Percentiles rank a stretch among this genome's conserved stretches.
phyloP scores from a whole-genome alignment of 2,329 filamentous ascomycete genomes.

The Hymenoscyphus fraxineus region DNA sequence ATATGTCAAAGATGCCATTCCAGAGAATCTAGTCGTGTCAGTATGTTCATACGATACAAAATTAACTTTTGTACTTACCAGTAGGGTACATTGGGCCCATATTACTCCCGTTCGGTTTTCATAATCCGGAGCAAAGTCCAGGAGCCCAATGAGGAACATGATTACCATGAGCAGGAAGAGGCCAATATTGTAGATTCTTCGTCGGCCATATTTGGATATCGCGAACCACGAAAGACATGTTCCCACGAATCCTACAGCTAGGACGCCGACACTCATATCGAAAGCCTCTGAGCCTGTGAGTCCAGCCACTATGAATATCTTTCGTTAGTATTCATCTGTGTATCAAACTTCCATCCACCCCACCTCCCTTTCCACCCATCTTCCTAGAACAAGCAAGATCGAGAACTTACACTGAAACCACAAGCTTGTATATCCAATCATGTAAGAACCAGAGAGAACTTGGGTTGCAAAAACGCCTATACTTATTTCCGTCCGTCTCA shows the following conservation, averaged over 20 bases:
- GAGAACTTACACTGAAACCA: slow-evolving; percentile 46
- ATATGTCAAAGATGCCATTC: slow-evolving; percentile 24
- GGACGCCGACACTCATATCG: slow-evolving; percentile 59
- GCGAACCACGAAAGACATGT: slow-evolving; percentile 58
- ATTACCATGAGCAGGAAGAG: slow-evolving; percentile 47
- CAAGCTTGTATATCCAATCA: slow-evolving; percentile 59
- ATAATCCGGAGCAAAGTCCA: slow-evolving; percentile 37
- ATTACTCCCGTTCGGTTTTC: slow-evolving; percentile 20
- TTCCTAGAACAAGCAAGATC: background rate
- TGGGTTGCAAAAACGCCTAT: slow-evolving; percentile 55
- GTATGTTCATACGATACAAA: background rate
- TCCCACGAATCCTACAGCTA: slow-evolving; percentile 56
- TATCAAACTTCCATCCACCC: background rate
- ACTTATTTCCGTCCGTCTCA: slow-evolving; percentile 51
- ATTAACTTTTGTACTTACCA: background rate
- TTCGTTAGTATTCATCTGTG: background rate
- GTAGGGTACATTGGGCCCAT: slow-evolving; percentile 20
- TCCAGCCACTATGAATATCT: slow-evolving; percentile 47
- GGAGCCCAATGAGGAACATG: slow-evolving; percentile 44
- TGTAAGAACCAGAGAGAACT: slow-evolving; percentile 59
- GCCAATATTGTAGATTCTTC: slow-evolving; percentile 61
- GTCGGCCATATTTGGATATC: slow-evolving; percentile 58
- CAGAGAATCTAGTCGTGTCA: slow-evolving; percentile 13
- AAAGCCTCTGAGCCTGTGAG: slow-evolving; percentile 53
- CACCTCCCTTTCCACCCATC: background rate